Conservation (phyloP, 202 grass and related monocot genomes). For the Zizania palustris region DNA sequence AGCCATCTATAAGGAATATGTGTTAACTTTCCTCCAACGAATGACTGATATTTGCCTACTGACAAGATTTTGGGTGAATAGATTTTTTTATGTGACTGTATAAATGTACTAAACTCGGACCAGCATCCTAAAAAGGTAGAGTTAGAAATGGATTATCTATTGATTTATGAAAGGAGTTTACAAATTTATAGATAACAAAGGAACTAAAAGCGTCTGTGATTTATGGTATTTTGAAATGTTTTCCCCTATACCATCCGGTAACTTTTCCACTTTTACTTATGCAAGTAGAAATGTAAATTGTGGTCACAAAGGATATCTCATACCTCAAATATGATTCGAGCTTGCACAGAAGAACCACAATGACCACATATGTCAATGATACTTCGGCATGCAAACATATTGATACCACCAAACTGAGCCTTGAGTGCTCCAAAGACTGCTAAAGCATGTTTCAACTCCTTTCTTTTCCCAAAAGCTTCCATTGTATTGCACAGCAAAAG, state of each 20-base stretch:
- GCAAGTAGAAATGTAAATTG: slow-evolving; percentile 28
- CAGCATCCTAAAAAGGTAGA: slow-evolving; percentile 10
- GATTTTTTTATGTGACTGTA: neutral
- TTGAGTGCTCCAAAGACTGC: slow-evolving; percentile 80
- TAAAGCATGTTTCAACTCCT: slow-evolving; percentile 71
- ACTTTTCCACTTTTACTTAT: neutral
- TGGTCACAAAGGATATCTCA: slow-evolving; percentile 22
- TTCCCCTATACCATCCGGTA: neutral
- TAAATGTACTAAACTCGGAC: neutral
- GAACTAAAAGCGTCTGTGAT: neutral
- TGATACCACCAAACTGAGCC: slow-evolving; percentile 80
- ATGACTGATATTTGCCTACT: slow-evolving; percentile 10
- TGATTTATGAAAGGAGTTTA: slow-evolving; percentile 26
- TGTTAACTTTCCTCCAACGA: neutral
- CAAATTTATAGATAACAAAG: neutral
- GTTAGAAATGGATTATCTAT: neutral
- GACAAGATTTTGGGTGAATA: slow-evolving; percentile 12
- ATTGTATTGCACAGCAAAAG: slow-evolving; percentile 90
- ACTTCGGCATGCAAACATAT: slow-evolving; percentile 93
- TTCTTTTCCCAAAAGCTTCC: slow-evolving; percentile 89
- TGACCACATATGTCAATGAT: slow-evolving; percentile 93
- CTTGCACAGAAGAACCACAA: slow-evolving; percentile 77
- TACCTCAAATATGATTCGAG: slow-evolving; percentile 93
- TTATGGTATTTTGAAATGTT: slow-evolving; percentile 17
- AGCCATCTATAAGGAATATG: slow-evolving; percentile 18